Evolutionary conservation across 768 basidiomycete genomes (phyloP), one percentile per base, ranked within the genome.

Genomic region (Gautieria morchelliformis): DNA sequence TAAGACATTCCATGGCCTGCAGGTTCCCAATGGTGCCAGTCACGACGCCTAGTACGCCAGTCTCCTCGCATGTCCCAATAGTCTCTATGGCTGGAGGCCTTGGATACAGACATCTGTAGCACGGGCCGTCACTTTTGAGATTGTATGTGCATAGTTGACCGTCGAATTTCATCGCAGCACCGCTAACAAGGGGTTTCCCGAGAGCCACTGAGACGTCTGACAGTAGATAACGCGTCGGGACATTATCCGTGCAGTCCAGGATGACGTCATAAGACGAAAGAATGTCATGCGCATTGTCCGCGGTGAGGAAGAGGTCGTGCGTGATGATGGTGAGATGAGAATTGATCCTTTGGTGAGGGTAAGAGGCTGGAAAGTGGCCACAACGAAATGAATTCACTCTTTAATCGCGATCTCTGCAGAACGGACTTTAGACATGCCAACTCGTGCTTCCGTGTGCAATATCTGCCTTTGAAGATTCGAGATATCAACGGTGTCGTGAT

Each of bases 181-280:
- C 95, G 58, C 89, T 91, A 39, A 98, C 85, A 40, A 98, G 83
- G 14, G 91, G 87, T 48, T 84, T 89, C n/a, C 73, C 71, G 1
- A 93, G 78, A 1, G 72, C 73, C 40, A 93, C 88, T 15, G 88
- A 82, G 0, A 82, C 81, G 67, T 98, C 94, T 24, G 91, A 93
- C 53, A 99, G 77, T 19, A 98, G 80, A 70, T 98, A 98, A 5
- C 96, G 86, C 0, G 93, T 93, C 2, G 88, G 83, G 1, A 86
- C 82, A 61, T 96, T 95, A 71, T 97, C 94, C 4, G 93, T 96
- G 74, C 94, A 97, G 71, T 97, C 95, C 15, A 97, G 74, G 51
- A 97, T 75, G 52, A 96, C 70, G 67, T 87, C 81, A 65, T 90
- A 93, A 1, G 77, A 65, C 11, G 66, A 61, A 11, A 94, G 72